Percentiles rank a stretch among this genome's conserved stretches.
These are phyloP conservation scores for Saccharum spontaneum DNA, from an alignment of 176 grass and related monocot species.

Conservation along the genomic window DNA sequence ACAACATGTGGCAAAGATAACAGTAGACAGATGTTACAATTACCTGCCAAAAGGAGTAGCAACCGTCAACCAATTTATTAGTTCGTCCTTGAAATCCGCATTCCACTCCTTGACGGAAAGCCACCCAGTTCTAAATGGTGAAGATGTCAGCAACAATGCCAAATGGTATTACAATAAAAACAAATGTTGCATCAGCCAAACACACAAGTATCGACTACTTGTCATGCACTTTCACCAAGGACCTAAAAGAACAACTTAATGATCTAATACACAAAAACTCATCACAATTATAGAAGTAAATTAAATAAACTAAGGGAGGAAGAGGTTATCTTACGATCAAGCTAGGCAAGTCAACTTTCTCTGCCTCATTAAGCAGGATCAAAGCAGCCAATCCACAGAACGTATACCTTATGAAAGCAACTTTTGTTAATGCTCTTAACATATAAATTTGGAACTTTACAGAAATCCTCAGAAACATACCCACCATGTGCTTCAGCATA, in stretches of 20 bases:
- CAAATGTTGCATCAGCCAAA: neutral
- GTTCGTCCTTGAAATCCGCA: conserved; percentile 94
- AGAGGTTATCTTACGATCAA: conserved; percentile 68
- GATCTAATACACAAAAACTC: neutral
- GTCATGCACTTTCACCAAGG: neutral
- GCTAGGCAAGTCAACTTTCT: conserved; percentile 76
- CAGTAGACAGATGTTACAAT: conserved; percentile 24
- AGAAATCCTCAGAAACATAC: conserved; percentile 62
- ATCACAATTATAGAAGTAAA: conserved; percentile 26
- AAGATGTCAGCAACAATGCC: neutral
- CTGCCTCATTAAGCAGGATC: conserved; percentile 87
- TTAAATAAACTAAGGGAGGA: neutral
- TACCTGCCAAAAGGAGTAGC: conserved; percentile 99
- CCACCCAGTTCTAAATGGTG: conserved; percentile 69
- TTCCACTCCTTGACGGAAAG: conserved; percentile 87
- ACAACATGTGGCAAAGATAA: conserved; percentile 24
- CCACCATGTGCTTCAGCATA: conserved; percentile 98
- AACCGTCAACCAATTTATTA: conserved; percentile 98
- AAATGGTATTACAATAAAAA: conserved; percentile 4
- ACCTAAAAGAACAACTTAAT: neutral
- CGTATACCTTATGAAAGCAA: conserved; percentile 77
- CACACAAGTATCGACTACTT: neutral
- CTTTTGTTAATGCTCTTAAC: conserved; percentile 32
- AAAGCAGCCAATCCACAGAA: conserved; percentile 91
- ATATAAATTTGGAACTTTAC: conserved; percentile 18